Percentiles rank a stretch among this genome's conserved stretches.
Evolutionary conservation across 805 yeast genomes (phyloP).

Genomic region (Isabelozyma rhagii): DNA sequence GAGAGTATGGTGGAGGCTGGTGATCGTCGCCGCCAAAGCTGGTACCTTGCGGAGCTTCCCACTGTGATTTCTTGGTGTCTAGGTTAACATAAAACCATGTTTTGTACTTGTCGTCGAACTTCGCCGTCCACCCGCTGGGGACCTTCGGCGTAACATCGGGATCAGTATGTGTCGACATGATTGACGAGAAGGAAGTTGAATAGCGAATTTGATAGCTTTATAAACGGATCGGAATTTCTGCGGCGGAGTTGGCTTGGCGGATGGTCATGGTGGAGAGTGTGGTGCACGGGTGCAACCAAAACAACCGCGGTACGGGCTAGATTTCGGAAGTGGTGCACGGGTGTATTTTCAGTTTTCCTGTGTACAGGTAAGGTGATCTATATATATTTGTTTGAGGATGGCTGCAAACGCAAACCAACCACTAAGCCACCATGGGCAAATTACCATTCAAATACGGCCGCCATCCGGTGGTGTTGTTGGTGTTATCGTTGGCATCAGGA

Average conservation of each 20-base stretch:
- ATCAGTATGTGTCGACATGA: slow-evolving; percentile 6
- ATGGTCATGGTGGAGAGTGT: background rate
- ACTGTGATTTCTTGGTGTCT: slow-evolving; percentile 72
- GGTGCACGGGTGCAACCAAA: background rate
- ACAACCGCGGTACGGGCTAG: background rate
- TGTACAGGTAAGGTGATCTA: too few relatives aligned
- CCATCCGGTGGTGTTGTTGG: background rate
- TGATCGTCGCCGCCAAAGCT: slow-evolving; percentile 26
- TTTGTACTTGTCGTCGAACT: slow-evolving; percentile 64
- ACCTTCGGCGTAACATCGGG: slow-evolving; percentile 46
- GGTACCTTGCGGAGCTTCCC: slow-evolving; percentile 75
- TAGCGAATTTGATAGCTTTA: background rate
- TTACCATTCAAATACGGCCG: background rate
- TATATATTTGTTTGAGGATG: background rate
- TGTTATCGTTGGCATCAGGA: slow-evolving; percentile 2
- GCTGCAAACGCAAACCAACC: background rate
- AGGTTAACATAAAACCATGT: slow-evolving; percentile 83
- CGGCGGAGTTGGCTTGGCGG: background rate
- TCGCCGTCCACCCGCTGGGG: slow-evolving; percentile 74
- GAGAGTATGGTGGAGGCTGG: slow-evolving; percentile 45
- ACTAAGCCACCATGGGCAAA: background rate
- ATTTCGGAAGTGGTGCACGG: background rate
- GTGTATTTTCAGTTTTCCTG: background rate
- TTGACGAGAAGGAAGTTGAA: background rate
- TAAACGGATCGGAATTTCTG: background rate